Evolutionary conservation across 1,284 basidiomycete genomes (phyloP), one percentile per base, ranked within the genome.

Genomic region (Athelia psychrophila): DNA sequence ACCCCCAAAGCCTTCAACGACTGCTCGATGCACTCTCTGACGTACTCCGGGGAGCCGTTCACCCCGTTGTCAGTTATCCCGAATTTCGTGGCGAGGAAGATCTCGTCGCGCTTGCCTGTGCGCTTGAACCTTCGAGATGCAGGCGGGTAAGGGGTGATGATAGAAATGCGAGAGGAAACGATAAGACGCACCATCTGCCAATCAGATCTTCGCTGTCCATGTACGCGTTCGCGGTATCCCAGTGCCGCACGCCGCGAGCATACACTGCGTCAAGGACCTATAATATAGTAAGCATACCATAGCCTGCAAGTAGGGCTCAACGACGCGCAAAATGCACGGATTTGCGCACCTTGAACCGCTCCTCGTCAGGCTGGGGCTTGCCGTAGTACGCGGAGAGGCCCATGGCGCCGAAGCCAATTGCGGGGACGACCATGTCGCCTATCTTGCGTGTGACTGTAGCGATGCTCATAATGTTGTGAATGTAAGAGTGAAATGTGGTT

Each of bases 31-130:
- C 56, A 59, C 24, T 58, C 38, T 1, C 54, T 57, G 45, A 68
- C 61, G 44, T 68, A 67, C 23, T 65, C 67, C 18, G 66, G 65
- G 9, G 54, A 54, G 18, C 60, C 60, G 25, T 60, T 56, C 44
- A 62, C 51, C 5, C 16, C 16, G 44, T 20, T 22, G 5, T 18
- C 44, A 10, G 22, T 30, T 24, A 67, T 2, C n/a, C 70, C 73
- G 38, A 74, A 74, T 60, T 78, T 79, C 50, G 76, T 77, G 0
- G 72, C 75, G 2, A 79, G 67, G 62, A 79, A 78, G 36, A 78
- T 71, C 40, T 76, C 62, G 45, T 66, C 56, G 6, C 72, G 65
- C 59, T 73, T 71, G 3, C 71, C 72, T 1, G 64, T 69, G 40
- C 56, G 61, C 49, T 67, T 67, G 57, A 74, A 67, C 72, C 71